Percentiles rank a stretch among this genome's conserved stretches.
Conservation (phyloP, 352 stramenopile species). For the Peronospora destructor region DNA sequence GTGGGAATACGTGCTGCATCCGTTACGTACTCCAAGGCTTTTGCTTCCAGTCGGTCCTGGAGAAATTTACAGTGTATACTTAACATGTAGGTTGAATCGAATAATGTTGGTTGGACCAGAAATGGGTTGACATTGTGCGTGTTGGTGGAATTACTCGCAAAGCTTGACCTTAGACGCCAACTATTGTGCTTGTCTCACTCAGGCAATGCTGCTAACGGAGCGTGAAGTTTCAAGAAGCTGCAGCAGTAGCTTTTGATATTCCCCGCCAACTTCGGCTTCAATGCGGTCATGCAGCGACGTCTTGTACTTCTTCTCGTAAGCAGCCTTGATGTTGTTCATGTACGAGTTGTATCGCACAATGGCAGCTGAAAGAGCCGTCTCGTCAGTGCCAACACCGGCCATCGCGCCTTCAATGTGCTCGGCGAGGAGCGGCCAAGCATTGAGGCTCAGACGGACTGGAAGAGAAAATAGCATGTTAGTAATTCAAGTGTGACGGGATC, state of each 20-base stretch:
- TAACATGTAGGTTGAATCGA: too few relatives aligned
- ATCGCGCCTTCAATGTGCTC: constrained; percentile 62
- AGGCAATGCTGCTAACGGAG: constrained; percentile 28
- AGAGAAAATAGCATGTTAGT: constrained; percentile 7
- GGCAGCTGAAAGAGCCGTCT: constrained; percentile 49
- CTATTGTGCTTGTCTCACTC: constrained; percentile 1
- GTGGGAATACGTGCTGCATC: constrained; percentile 38
- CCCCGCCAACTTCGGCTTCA: constrained; percentile 40
- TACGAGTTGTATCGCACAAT: constrained; percentile 69
- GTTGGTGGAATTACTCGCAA: constrained; percentile 8
- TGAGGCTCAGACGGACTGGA: constrained; percentile 42
- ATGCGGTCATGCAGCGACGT: constrained; percentile 56
- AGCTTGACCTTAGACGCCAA: neutral
- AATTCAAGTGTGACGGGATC: neutral
- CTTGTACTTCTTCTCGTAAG: constrained; percentile 56
- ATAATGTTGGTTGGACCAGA: too few relatives aligned
- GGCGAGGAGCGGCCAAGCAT: constrained; percentile 53
- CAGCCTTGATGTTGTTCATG: constrained; percentile 39
- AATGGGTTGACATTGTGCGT: neutral
- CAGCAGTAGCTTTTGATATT: constrained; percentile 62
- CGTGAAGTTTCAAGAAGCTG: constrained; percentile 42
- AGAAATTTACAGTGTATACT: neutral
- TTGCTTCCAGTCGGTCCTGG: neutral
- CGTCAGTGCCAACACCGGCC: constrained; percentile 61
- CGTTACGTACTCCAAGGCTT: neutral